These are phyloP conservation scores for Hericium coralloides DNA, from an alignment of 768 basidiomycete genomes.

Conservation along the genomic window DNA sequence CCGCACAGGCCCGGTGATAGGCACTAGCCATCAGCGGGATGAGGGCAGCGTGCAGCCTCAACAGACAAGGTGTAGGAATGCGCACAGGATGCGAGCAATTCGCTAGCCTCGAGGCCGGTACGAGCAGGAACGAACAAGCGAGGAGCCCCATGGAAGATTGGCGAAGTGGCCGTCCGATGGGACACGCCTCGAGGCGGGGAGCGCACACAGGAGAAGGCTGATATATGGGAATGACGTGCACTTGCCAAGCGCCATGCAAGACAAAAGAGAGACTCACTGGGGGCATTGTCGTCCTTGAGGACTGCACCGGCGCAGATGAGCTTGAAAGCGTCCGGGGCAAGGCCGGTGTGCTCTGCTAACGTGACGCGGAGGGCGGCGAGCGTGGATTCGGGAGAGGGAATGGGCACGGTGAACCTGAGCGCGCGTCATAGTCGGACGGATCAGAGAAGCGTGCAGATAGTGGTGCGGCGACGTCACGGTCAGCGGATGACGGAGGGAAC, in stretches of 20 bases:
- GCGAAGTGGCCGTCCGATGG: too few relatives aligned
- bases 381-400: constrained; percentile 50
- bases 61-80: too few relatives aligned
- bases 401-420: constrained; percentile 38
- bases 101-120: too few relatives aligned
- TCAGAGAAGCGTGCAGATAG: not conserved
- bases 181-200: too few relatives aligned
- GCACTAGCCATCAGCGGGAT: too few relatives aligned
- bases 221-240: not conserved
- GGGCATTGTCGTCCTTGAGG: constrained; percentile 73
- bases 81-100: too few relatives aligned
- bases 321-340: constrained; percentile 66
- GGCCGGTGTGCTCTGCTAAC: constrained; percentile 67
- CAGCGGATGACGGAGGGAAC: not conserved
- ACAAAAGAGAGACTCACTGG: constrained; percentile 34
- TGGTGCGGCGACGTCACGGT: not conserved
- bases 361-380: constrained; percentile 49
- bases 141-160: too few relatives aligned
- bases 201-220: not conserved
- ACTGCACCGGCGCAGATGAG: constrained; percentile 86
- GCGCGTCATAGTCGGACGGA: constrained; percentile 1
- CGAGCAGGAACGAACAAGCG: too few relatives aligned
- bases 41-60: too few relatives aligned
- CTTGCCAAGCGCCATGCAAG: not conserved
- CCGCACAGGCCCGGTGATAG: too few relatives aligned